Percentiles rank a stretch among this genome's conserved stretches.
phyloP scores from a whole-genome alignment of 2,329 filamentous ascomycete genomes.

The Orbilia blumenaviensis region DNA sequence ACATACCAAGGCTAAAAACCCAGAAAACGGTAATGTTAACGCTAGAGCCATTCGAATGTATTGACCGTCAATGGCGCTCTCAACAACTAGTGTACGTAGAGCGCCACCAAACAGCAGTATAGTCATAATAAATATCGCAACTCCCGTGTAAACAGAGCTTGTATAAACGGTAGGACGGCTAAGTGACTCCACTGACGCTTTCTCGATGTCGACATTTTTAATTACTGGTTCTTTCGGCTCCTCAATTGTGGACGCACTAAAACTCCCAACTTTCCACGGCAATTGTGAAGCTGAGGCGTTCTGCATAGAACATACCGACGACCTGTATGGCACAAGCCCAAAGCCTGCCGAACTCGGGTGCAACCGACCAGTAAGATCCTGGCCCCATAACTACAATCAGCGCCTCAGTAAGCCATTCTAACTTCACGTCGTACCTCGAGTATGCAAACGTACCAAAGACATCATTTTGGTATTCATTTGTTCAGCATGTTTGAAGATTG shows the following conservation, averaged over 20 bases:
- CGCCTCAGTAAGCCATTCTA: no score
- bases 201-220: slow-evolving; percentile 1
- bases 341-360: background rate
- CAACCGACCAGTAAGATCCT: slow-evolving; percentile 17
- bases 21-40: slow-evolving; percentile 17
- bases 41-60: slow-evolving; percentile 6
- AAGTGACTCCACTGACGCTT: background rate
- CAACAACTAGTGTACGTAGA: slow-evolving; percentile 10
- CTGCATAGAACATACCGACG: background rate
- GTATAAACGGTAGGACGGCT: slow-evolving; percentile 21
- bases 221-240: background rate
- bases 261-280: background rate
- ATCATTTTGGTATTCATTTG: slow-evolving; percentile 25
- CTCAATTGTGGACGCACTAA: background rate
- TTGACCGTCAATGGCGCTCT: slow-evolving; percentile 4
- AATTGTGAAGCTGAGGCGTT: background rate
- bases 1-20: background rate
- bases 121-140: slow-evolving; percentile 12
- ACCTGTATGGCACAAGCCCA: background rate
- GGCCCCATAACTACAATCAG: background rate
- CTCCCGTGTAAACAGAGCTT: slow-evolving; percentile 21
- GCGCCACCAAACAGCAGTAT: slow-evolving; percentile 13
- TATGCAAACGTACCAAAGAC: slow-evolving; percentile 2
- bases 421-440: no score
- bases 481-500: slow-evolving; percentile 18